Conservation (phyloP, 176 grass and related monocot genomes). For the Paspalum notatum region DNA sequence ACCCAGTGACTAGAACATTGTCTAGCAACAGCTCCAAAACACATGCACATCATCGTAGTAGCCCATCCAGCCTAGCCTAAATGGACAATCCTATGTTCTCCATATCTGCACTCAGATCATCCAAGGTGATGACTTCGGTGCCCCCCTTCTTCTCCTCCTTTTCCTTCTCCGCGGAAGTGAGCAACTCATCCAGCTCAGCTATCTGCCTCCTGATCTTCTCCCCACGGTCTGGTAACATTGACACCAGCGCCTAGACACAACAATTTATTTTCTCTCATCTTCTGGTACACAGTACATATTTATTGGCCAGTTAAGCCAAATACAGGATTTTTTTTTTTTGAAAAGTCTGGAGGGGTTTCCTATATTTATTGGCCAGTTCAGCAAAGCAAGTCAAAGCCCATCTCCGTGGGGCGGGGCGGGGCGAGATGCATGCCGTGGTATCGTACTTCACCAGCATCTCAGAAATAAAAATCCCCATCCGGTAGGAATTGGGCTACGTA, state of each 20-base stretch:
- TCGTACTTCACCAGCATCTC: too few species aligned
- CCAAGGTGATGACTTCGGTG: constrained; percentile 54
- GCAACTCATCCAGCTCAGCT: constrained; percentile 53
- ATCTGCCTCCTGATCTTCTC: constrained; percentile 67
- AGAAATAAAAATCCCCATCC: too few species aligned
- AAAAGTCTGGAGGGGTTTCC: too few species aligned
- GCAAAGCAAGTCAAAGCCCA: too few species aligned
- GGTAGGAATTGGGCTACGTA: too few species aligned
- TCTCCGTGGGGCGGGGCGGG: too few species aligned
- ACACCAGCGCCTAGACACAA: constrained; percentile 43
- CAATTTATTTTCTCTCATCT: background rate
- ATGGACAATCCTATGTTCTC: constrained; percentile 16
- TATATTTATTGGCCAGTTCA: too few species aligned
- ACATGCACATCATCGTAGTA: too few species aligned
- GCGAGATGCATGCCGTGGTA: too few species aligned
- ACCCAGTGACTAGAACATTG: constrained; percentile 18
- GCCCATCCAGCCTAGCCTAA: background rate
- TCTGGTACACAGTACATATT: background rate
- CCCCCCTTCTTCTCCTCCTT: background rate
- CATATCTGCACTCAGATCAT: constrained; percentile 47
- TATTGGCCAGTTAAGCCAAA: background rate
- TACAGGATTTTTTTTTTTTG: too few species aligned
- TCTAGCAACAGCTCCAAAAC: background rate
- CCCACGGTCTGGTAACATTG: constrained; percentile 57
- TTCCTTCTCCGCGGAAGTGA: constrained; percentile 26